These are phyloP conservation scores for Ocimum tenuiflorum DNA, from an alignment of 257 asterid genomes.

Conservation along the genomic window DNA sequence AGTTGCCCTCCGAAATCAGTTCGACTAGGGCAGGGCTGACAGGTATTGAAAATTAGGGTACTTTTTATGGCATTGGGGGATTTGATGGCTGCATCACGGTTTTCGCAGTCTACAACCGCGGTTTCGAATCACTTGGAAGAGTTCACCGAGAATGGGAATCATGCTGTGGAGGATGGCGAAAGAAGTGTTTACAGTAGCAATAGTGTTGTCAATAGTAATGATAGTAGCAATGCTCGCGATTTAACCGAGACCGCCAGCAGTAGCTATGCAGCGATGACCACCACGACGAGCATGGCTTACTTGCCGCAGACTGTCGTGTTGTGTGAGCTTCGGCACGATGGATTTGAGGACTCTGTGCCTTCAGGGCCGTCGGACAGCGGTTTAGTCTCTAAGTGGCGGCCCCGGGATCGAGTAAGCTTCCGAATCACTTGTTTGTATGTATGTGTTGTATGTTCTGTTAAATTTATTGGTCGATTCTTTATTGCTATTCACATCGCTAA, in stretches of 20 bases:
- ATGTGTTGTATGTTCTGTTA: not conserved
- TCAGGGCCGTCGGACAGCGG: slow-evolving; percentile 88
- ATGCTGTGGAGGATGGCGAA: slow-evolving; percentile 42
- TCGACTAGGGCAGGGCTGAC: slow-evolving; percentile 82
- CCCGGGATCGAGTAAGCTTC: slow-evolving; percentile 73
- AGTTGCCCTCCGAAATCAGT: slow-evolving; percentile 58
- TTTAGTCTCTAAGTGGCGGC: slow-evolving; percentile 90
- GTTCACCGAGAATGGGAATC: slow-evolving; percentile 42
- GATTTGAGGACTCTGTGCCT: slow-evolving; percentile 71
- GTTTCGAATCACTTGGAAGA: slow-evolving; percentile 67
- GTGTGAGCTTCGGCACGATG: slow-evolving; percentile 91
- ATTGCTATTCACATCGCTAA: not conserved
- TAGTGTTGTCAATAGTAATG: slow-evolving; percentile 16
- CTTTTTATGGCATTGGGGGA: slow-evolving; percentile 95
- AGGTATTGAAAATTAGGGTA: slow-evolving; percentile 7
- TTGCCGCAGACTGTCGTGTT: slow-evolving; percentile 80
- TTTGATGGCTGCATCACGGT: slow-evolving; percentile 88
- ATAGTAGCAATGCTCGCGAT: slow-evolving; percentile 39
- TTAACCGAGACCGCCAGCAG: slow-evolving; percentile 55
- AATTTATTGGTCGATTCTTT: not conserved
- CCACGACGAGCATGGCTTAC: slow-evolving; percentile 79
- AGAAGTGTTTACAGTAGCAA: slow-evolving; percentile 40
- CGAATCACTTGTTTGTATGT: not conserved
- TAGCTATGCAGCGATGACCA: slow-evolving; percentile 49
- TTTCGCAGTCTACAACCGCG: slow-evolving; percentile 68